Conservation (phyloP, 768 basidiomycete genomes). For the Lyophyllum decastes region DNA sequence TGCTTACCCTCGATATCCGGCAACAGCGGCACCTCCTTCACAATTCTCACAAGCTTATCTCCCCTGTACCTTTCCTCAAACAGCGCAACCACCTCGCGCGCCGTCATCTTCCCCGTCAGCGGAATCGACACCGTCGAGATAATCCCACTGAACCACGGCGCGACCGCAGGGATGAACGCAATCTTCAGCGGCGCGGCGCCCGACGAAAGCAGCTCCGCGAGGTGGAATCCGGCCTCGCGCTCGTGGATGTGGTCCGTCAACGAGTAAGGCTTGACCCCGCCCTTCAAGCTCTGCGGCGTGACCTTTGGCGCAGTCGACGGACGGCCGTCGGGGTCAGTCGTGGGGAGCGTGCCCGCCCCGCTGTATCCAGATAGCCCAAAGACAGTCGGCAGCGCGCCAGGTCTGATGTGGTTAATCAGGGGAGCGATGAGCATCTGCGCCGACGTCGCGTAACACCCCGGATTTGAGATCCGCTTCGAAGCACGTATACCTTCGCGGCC, state of each 20-base stretch:
- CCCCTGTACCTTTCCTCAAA: conserved; percentile 78
- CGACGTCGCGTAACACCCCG: conserved; percentile 96
- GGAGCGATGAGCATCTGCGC: conserved; percentile 92
- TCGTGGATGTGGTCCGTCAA: conserved; percentile 99
- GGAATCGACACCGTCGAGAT: conserved; percentile 86
- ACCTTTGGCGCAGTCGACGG: conserved; percentile 84
- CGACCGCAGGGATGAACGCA: conserved; percentile 86
- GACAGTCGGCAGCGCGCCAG: conserved; percentile 70
- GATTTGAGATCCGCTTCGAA: conserved; percentile 91
- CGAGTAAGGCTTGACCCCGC: conserved; percentile 82
- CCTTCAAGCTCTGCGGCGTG: conserved; percentile 68
- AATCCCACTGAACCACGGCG: conserved; percentile 97
- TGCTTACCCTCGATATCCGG: conserved; percentile 80
- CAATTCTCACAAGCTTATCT: conserved; percentile 72
- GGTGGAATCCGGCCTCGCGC: conserved; percentile 87
- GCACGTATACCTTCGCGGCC: conserved; percentile 64
- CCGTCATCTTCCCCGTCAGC: conserved; percentile 63
- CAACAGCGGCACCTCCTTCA: conserved; percentile 72
- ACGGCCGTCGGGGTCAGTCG: conserved; percentile 65
- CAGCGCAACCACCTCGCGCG: conserved; percentile 67
- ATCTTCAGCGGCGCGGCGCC: conserved; percentile 46
- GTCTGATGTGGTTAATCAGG: conserved; percentile 70
- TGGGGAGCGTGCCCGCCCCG: conserved; percentile 87
- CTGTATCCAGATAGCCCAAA: conserved; percentile 95
- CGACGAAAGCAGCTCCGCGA: conserved; percentile 58